A percentile compares a stretch with the other conserved stretches of the same genome.
phyloP scores from a whole-genome alignment of 208 protist species.

The Leishmania turanica region DNA sequence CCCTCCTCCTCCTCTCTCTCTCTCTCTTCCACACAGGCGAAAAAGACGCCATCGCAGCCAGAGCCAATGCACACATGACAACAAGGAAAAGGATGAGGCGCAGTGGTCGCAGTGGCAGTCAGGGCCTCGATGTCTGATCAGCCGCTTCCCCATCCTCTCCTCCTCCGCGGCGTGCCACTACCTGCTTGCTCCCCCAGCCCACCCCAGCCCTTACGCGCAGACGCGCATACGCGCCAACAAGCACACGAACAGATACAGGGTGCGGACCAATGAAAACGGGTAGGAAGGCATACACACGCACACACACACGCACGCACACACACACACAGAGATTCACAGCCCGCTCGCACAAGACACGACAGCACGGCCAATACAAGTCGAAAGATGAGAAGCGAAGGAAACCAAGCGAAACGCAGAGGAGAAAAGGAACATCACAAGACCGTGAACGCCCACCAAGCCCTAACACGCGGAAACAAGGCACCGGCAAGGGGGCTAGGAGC shows the following conservation, averaged over 20 bases:
- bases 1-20: too few relatives aligned
- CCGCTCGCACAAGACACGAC: background rate
- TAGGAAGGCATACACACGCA: background rate
- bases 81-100: background rate
- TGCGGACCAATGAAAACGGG: background rate
- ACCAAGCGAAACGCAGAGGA: background rate
- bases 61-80: background rate
- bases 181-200: background rate
- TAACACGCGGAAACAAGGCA: background rate
- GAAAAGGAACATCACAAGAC: conserved; percentile 4
- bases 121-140: background rate
- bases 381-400: conserved; percentile 16
- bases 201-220: background rate
- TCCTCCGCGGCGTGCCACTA: background rate
- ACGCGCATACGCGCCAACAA: background rate
- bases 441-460: background rate
- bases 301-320: background rate
- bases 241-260: background rate
- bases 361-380: background rate
- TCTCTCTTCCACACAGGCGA: background rate
- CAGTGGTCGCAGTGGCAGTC: background rate
- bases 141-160: background rate
- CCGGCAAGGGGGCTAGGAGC: background rate
- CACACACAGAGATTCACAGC: background rate
- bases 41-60: too few relatives aligned